These are phyloP conservation scores for Kazachstania sp. DNA, from an alignment of 1,139 yeast species.

Conservation along the genomic window DNA sequence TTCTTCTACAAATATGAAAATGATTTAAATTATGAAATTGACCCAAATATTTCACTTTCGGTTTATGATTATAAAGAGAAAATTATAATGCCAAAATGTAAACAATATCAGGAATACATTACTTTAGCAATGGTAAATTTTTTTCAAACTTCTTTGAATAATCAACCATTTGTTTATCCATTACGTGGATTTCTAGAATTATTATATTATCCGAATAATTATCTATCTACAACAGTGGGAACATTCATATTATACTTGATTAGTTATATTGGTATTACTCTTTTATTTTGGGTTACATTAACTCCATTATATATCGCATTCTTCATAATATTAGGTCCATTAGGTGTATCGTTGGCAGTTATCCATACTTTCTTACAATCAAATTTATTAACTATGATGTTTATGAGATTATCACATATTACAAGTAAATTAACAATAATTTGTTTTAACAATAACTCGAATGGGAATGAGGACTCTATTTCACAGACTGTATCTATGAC, in stretches of 20 bases:
- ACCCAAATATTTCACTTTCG: constrained; percentile 13
- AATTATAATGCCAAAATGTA: constrained; percentile 9
- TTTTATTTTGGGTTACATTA: constrained; percentile 26
- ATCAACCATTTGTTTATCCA: constrained; percentile 23
- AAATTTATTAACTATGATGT: constrained; percentile 27
- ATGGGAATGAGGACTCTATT: constrained; percentile 5
- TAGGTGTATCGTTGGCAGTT: constrained; percentile 24
- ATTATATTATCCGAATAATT: constrained; percentile 11
- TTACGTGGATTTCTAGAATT: constrained; percentile 19
- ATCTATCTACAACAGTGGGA: constrained; percentile 11
- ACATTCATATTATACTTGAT: constrained; percentile 16
- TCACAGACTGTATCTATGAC: constrained; percentile 11
- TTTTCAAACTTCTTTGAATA: constrained; percentile 17
- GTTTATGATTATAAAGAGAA: constrained; percentile 9
- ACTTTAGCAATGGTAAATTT: constrained; percentile 16
- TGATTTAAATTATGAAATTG: constrained; percentile 17
- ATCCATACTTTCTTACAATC: constrained; percentile 26
- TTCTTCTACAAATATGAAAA: constrained; percentile 22
- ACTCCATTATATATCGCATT: constrained; percentile 27
- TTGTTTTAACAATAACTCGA: constrained; percentile 11
- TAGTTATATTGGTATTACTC: constrained; percentile 15
- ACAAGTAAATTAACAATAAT: constrained; percentile 14
- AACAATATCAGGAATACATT: constrained; percentile 7
- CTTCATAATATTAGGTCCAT: constrained; percentile 26
- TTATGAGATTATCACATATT: constrained; percentile 24